Evolutionary conservation across 78 protist species (phyloP).

Genomic region (Isochrysis galbana): DNA sequence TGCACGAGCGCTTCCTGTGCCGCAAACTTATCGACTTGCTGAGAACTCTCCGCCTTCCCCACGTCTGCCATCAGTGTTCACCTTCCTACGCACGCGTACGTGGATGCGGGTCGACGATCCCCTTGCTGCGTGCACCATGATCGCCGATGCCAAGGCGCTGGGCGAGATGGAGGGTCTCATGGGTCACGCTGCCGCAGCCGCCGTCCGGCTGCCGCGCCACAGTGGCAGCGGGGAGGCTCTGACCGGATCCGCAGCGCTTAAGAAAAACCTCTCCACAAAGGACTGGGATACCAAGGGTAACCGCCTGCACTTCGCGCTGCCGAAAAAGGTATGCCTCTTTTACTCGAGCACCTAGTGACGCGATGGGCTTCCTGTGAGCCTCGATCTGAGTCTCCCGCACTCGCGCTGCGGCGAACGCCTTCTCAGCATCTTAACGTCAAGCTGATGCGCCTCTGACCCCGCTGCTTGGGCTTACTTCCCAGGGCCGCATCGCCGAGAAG

Average conservation of each 20-base stretch:
- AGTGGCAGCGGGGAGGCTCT: too few relatives aligned
- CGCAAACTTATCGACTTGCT: too few relatives aligned
- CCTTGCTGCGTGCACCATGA: neutral
- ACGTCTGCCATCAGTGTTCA: constrained; percentile 42
- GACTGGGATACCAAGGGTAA: neutral
- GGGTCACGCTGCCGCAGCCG: constrained; percentile 7
- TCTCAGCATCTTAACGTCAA: too few relatives aligned
- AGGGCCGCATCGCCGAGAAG: constrained; percentile 61
- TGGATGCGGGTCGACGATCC: constrained; percentile 39
- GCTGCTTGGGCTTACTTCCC: too few relatives aligned
- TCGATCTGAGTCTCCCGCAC: too few relatives aligned
- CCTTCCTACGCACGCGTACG: constrained; percentile 62
- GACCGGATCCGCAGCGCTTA: neutral
- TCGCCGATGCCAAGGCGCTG: neutral
- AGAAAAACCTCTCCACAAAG: neutral
- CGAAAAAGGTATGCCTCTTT: too few relatives aligned
- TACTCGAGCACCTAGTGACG: too few relatives aligned
- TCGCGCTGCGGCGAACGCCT: too few relatives aligned
- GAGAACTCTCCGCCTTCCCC: too few relatives aligned
- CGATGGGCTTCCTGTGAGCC: too few relatives aligned
- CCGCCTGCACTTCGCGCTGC: constrained; percentile 54
- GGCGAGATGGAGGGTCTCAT: constrained; percentile 50
- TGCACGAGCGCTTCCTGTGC: too few relatives aligned
- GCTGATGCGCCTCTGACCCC: too few relatives aligned
- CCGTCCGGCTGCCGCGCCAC: neutral